Evolutionary conservation across 352 stramenopile species (phyloP).

Genomic region (Thraustochytrium striatum): DNA sequence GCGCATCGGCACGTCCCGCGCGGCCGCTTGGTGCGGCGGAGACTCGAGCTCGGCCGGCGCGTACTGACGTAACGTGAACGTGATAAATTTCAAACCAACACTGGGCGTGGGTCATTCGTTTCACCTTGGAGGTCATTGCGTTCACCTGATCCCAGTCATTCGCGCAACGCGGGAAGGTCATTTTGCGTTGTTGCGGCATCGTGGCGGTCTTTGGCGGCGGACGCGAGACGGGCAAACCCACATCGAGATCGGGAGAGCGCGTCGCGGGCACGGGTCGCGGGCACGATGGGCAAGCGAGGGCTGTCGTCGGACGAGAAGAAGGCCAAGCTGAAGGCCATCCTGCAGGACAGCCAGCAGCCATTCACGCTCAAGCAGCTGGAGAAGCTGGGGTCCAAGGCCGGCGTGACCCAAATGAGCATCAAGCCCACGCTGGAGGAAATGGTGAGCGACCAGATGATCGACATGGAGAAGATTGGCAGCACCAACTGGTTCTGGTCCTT

Average conservation of each 20-base stretch:
- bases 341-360: slow-evolving; percentile 50
- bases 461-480: slow-evolving; percentile 60
- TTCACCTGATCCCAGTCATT: too few species aligned
- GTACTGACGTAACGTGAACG: slow-evolving; percentile 13
- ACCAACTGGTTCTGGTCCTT: slow-evolving; percentile 65
- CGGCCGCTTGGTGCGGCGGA: neutral
- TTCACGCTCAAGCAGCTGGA: slow-evolving; percentile 64
- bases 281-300: slow-evolving; percentile 42
- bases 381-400: slow-evolving; percentile 58
- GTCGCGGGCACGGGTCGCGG: too few species aligned
- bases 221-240: too few species aligned
- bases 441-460: slow-evolving; percentile 60
- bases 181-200: too few species aligned
- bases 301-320: slow-evolving; percentile 47
- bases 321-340: slow-evolving; percentile 33
- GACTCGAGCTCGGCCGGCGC: neutral
- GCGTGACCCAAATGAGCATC: slow-evolving; percentile 54
- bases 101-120: too few species aligned
- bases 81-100: too few species aligned
- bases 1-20: slow-evolving; percentile 44
- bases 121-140: too few species aligned
- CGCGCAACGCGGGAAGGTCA: too few species aligned
- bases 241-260: too few species aligned
- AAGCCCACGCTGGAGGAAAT: slow-evolving; percentile 62
- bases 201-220: too few species aligned